Base-by-base conservation (phyloP, 1,284 basidiomycete genomes). In the Moniliophthora roreri region DNA sequence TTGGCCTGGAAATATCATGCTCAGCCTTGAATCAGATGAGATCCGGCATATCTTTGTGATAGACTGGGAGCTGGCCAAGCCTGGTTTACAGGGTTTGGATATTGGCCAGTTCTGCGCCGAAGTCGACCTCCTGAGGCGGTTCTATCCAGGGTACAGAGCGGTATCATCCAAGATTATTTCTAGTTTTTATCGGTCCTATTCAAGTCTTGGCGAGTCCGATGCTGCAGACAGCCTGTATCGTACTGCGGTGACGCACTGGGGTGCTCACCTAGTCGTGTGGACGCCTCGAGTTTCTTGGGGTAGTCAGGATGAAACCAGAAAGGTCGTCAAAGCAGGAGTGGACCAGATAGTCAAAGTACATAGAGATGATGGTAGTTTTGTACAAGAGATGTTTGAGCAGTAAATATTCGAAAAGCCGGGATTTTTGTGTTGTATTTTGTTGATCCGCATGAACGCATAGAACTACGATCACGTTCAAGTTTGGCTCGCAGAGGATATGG, bases 1-100 rank as follows among this genome's bases (percentile, higher is more conserved):
- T 59, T 87, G 85, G 84, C 76, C 84, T 1, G 85, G 84, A 0
- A 86, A 87, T 58, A 60, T 85, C 38, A 65, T 84, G 48, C 60
- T 84, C 16, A 60, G 57, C 15, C 57, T 73, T 6, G 63, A 59
- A 50, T 53, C 60, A n/a, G 61, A 58, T 15, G 59, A 61, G 1
- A 55, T 79, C 37, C 65, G 71, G 57, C 70, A 66, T 10, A 58
- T 82, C n/a, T 73, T 66, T 48, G 69, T 85, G 28, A 58, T 85
- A 41, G 83, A 87, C 62, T 87, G 84, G 85, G 82, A 86, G 60
- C 37, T 82, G 16, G 63, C 71, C 23, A 82, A 76, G 63, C 69
- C 77, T 0, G 82, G 84, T 11, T 49, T 80, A 28, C 68, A 73
- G 5, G 81, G 75, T 13, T 55, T 80, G 13, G 84, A 86, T 53